These are phyloP conservation scores for Sonneratia alba DNA, from an alignment of 345 rosid genomes.

Conservation along the genomic window DNA sequence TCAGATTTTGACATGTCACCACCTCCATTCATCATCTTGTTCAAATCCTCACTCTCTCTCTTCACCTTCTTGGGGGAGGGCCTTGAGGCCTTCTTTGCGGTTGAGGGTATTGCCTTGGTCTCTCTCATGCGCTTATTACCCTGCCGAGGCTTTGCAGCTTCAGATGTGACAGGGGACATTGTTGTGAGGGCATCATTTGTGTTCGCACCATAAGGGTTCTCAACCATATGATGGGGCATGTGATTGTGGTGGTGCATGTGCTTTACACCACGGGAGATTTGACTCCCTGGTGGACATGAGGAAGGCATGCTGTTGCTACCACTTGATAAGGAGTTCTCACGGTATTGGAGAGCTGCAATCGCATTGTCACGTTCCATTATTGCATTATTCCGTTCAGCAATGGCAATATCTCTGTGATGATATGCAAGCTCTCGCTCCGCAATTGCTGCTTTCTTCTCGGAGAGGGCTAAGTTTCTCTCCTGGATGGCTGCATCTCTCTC, in stretches of 20 bases:
- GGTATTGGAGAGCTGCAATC: constrained; percentile 70
- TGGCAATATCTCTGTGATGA: constrained; percentile 87
- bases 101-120: constrained; percentile 27
- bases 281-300: constrained; percentile 68
- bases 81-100: constrained; percentile 59
- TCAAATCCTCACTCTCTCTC: constrained; percentile 50
- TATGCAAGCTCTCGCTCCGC: constrained; percentile 92
- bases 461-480: constrained; percentile 79
- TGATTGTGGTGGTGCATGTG: constrained; percentile 51
- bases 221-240: constrained; percentile 44
- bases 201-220: constrained; percentile 43
- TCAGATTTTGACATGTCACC: constrained; percentile 56
- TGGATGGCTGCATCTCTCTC: constrained; percentile 94
- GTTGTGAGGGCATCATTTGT: constrained; percentile 56
- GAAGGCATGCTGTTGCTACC: constrained; percentile 33
- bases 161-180: constrained; percentile 38
- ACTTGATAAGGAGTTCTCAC: constrained; percentile 56
- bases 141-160: constrained; percentile 53
- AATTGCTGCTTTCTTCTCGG: constrained; percentile 85
- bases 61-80: constrained; percentile 49
- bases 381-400: constrained; percentile 86
- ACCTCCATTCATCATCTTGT: constrained; percentile 41
- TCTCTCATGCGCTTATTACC: constrained; percentile 60
- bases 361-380: constrained; percentile 80
- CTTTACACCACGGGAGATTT: constrained; percentile 76